phyloP scores from a whole-genome alignment of 2,329 filamentous ascomycete species.

The Monosporascus sp. region DNA sequence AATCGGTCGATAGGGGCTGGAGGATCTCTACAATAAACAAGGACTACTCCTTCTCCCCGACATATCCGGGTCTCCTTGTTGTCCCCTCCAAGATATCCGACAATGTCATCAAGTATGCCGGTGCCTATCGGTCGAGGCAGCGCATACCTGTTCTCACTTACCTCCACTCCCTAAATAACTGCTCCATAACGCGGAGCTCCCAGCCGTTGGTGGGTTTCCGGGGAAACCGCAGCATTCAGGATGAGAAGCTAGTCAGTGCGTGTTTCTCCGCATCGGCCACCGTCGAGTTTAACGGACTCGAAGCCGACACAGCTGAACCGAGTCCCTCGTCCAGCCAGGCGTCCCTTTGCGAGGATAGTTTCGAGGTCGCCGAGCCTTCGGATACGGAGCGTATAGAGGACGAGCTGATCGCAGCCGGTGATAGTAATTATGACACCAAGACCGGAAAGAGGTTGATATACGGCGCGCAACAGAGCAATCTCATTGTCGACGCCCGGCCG shows the following conservation, averaged over 20 bases:
- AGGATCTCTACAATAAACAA: slow-evolving; percentile 84
- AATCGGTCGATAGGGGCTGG: slow-evolving; percentile 76
- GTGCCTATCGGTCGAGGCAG: slow-evolving; percentile 78
- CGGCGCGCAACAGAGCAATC: slow-evolving; percentile 85
- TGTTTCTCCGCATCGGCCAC: slow-evolving; percentile 73
- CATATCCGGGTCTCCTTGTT: slow-evolving; percentile 79
- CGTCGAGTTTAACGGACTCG: slow-evolving; percentile 31
- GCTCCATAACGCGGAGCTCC: slow-evolving; percentile 90
- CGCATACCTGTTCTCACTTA: slow-evolving; percentile 89
- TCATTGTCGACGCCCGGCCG: slow-evolving; percentile 93
- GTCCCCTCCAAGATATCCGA: slow-evolving; percentile 92
- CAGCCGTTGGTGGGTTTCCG: slow-evolving; percentile 85
- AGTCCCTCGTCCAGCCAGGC: slow-evolving; percentile 46
- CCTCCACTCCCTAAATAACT: slow-evolving; percentile 94
- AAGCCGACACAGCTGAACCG: slow-evolving; percentile 26
- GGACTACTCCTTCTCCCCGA: slow-evolving; percentile 86
- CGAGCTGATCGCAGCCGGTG: slow-evolving; percentile 53
- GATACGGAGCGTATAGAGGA: slow-evolving; percentile 65
- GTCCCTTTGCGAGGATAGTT: slow-evolving; percentile 34
- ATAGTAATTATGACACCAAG: slow-evolving; percentile 50
- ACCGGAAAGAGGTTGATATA: slow-evolving; percentile 65
- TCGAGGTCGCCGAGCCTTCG: slow-evolving; percentile 47
- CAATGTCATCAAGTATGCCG: slow-evolving; percentile 90
- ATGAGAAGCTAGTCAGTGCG: slow-evolving; percentile 86
- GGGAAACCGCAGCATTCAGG: slow-evolving; percentile 86